Base-by-base conservation (phyloP, 441 rosid species). In the Pelargonium cotyledonis region DNA sequence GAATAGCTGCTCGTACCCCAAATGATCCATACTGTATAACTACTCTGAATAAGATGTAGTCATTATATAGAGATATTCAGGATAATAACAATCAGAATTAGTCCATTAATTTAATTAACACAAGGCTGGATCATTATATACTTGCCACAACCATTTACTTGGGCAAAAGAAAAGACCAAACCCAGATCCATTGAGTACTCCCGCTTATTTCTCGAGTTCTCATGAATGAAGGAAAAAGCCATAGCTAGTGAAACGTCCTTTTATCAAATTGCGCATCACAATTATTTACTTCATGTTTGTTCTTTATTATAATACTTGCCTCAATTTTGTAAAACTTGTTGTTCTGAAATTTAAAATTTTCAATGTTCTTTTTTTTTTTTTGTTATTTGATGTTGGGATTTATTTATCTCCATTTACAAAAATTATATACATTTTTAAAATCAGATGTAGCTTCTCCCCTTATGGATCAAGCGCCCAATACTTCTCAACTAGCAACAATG, bases 401-500 rank as follows among this genome's bases (percentile, higher is more conserved):
- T 31, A 78, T 8, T 6, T 51, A n/a, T 68, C 70, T 11, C 44
- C 47, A 43, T 38, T 47, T 38, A 72, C 55, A 49, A 31, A 31
- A 31, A 31, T 31, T 31, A 16, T 74, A 49, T 61, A 53, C 66
- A 43, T 77, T 46, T 44, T 73, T 61, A 23, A 63, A 60, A 75
- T 72, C 80, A 85, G 92, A 77, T 83, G 73, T 26, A 62, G 74
- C 53, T 70, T 64, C 75, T 63, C 58, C 58, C 66, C 64, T 23
- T 14, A 31, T 71, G 16, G 85, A 72, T 57, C 78, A 77, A 65
- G 66, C 79, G 26, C 61, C 71, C 62, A 73, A 74, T 58, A 47
- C 71, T 68, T 76, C 95, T 61, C 86, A 68, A 60, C 73, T 72
- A 53, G 74, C 81, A 18, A 49, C 67, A 14, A 69, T n/a, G 16